Percentiles rank a stretch among this genome's conserved stretches.
Conservation (phyloP, 176 grass and related monocot genomes). For the Themeda triandra region DNA sequence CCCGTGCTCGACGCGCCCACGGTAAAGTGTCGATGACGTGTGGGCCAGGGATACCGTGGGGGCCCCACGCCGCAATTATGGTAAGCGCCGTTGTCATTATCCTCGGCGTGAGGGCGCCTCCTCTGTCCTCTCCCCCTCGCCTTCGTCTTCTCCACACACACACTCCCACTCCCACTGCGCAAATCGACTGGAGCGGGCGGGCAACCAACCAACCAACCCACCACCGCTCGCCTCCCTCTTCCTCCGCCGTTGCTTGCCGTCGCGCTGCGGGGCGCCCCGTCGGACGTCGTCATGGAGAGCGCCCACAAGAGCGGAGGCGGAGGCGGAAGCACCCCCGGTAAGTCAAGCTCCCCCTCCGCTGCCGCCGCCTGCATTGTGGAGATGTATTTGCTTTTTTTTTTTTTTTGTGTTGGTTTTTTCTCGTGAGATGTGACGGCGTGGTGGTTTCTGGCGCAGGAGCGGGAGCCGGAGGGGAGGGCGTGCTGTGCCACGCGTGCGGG, state of each 20-base stretch:
- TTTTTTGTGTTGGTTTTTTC: neutral
- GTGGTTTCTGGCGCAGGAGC: neutral
- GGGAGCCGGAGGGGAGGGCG: slow-evolving; percentile 2
- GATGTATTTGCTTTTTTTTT: neutral
- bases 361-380: neutral
- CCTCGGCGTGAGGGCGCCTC: neutral
- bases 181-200: neutral
- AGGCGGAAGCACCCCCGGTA: slow-evolving; percentile 6
- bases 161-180: neutral
- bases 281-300: slow-evolving; percentile 28
- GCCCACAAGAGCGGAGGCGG: neutral
- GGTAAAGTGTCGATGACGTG: neutral
- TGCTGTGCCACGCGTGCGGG: slow-evolving; percentile 54
- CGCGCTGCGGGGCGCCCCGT: neutral
- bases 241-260: neutral
- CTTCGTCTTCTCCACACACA: neutral
- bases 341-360: neutral
- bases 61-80: neutral
- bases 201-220: neutral
- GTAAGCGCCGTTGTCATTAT: neutral
- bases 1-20: neutral
- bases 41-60: neutral
- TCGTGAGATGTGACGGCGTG: slow-evolving; percentile 21
- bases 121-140: neutral
- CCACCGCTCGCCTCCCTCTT: no score